Percentiles rank a stretch among this genome's conserved stretches.
These are phyloP conservation scores for Trichoderma sp. DNA, from an alignment of 2,329 filamentous ascomycete species.

Conservation along the genomic window DNA sequence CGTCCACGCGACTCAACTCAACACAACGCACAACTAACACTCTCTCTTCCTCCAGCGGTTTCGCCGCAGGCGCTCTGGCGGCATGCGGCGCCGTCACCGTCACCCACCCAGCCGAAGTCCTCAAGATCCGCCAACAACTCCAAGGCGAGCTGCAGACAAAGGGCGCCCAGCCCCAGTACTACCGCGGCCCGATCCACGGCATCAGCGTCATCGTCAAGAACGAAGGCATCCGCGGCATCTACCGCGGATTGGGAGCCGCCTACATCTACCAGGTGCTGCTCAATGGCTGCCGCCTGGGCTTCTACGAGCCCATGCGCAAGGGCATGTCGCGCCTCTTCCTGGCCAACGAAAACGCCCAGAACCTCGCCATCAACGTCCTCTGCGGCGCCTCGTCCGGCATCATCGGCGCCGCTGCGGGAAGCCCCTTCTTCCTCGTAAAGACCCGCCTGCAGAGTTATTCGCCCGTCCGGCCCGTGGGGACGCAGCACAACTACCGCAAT, in stretches of 20 bases:
- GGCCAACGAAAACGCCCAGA: conserved; percentile 74
- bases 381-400: conserved; percentile 87
- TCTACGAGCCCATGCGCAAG: conserved; percentile 92
- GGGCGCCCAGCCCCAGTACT: conserved; percentile 80
- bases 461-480: conserved; percentile 88
- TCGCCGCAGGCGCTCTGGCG: conserved; percentile 93
- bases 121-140: conserved; percentile 98
- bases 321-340: conserved; percentile 69
- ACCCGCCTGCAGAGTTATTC: conserved; percentile 93
- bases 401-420: conserved; percentile 87
- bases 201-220: conserved; percentile 87
- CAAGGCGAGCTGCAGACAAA: conserved; percentile 94
- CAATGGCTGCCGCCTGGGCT: conserved; percentile 93
- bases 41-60: conserved; percentile 60
- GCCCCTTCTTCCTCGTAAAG: conserved; percentile 97
- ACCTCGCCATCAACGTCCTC: conserved; percentile 88
- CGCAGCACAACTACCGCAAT: conserved; percentile 91
- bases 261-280: conserved; percentile 96
- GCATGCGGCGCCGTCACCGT: conserved; percentile 97
- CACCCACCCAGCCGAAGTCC: conserved; percentile 96
- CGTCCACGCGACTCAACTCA: background rate
- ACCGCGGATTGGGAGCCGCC: conserved; percentile 86
- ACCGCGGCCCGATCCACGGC: conserved; percentile 88
- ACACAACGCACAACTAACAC: background rate
- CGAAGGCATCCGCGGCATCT: conserved; percentile 81